phyloP scores from a whole-genome alignment of 2,329 filamentous ascomycete genomes.

The Talaromyces islandicus region DNA sequence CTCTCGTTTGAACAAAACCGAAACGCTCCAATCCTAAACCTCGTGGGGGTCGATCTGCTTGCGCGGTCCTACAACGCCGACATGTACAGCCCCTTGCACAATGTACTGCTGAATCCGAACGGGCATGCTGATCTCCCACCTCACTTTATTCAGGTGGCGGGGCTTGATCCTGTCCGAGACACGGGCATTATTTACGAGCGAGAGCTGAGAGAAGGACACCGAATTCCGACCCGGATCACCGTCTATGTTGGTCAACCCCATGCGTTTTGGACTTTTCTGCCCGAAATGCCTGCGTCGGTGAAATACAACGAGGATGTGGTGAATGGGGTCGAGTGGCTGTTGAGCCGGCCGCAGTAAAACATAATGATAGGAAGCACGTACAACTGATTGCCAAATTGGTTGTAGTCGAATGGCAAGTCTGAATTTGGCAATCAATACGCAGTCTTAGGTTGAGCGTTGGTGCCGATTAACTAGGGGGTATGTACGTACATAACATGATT shows the following conservation, averaged over 20 bases:
- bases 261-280: conserved; percentile 22
- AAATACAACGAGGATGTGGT: conserved; percentile 18
- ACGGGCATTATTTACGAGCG: conserved; percentile 20
- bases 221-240: conserved; percentile 22
- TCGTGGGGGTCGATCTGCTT: background rate
- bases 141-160: conserved; percentile 20
- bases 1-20: conserved; percentile 1
- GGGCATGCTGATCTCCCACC: conserved; percentile 23
- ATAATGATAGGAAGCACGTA: background rate
- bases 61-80: conserved; percentile 2
- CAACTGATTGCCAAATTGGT: background rate
- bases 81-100: background rate
- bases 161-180: conserved; percentile 22
- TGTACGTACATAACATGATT: background rate
- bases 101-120: conserved; percentile 5
- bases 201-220: conserved; percentile 16
- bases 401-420: background rate
- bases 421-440: background rate
- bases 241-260: conserved; percentile 29
- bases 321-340: conserved; percentile 1
- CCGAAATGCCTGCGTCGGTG: conserved; percentile 17
- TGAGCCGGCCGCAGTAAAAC: background rate
- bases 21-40: background rate
- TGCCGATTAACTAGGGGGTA: background rate
- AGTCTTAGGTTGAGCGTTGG: background rate